Base-by-base conservation (phyloP, 2,329 filamentous ascomycete genomes). In the Claviceps pazoutovae region DNA sequence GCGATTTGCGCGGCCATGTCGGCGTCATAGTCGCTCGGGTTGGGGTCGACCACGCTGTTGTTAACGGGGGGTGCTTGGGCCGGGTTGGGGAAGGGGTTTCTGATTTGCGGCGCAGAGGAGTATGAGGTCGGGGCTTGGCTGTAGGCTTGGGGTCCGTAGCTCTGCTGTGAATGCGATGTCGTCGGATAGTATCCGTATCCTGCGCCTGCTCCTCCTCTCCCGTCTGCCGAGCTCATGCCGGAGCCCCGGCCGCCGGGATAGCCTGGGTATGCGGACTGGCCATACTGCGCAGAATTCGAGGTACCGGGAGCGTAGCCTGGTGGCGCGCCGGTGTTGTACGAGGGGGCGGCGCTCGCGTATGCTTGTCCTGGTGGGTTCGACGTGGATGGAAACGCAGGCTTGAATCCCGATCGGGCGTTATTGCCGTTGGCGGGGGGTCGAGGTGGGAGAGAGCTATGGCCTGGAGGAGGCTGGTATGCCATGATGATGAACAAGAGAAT, bases 1-100 rank as follows among this genome's bases (percentile, higher is more conserved):
- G 90, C 89, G 55, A 96, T 90, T 66, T 94, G 88, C 34, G 88
- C 88, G 53, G 93, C 88, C 72, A 88, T 84, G 59, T 95, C 88
- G 3, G 88, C 81, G 61, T 95, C 78, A 62, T 74, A 79, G 46
- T 54, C 53, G 48, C 26, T 44, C 9, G 53, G 23, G 44, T 51
- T 54, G 21, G 52, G n/a, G 56, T 75, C 73, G 56, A 65, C 68
- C 54, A 59, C 60, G 34, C 49, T 30, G 43, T 30, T 41, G 38
- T 41, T 41, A 4, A 41, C 17, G 60, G 65, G 57, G 62, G 65
- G 59, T 52, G 58, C 57, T 59, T 60, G 68, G 55, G 73, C 74
- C 21, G 84, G 83, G 14, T 77, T 74, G 11, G 83, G 83, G 63
- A 95, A 95, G 0, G 90, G 87, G 64, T 94, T 95, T 54, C 79